Percentiles rank a stretch among this genome's conserved stretches.
These are phyloP conservation scores for Ophiostoma ips DNA, from an alignment of 2,329 filamentous ascomycete genomes.

Conservation along the genomic window DNA sequence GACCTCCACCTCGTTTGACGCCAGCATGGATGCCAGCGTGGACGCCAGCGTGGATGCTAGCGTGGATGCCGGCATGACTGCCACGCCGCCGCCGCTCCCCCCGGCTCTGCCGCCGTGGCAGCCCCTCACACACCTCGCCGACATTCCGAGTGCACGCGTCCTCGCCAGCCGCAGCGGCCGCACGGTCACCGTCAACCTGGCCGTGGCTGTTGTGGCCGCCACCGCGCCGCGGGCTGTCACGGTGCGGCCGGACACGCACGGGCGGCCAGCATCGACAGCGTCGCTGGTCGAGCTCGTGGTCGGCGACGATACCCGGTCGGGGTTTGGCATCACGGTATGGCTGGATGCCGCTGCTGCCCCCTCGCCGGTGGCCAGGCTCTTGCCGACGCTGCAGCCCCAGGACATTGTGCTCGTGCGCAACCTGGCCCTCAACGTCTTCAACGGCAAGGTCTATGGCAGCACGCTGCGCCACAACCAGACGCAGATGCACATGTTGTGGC, in stretches of 20 bases:
- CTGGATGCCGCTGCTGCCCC: conserved; percentile 25
- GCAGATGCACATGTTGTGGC: conserved; percentile 50
- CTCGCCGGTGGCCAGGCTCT: conserved; percentile 19
- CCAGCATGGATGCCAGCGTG: neutral
- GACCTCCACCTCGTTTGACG: neutral
- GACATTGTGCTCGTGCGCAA: conserved; percentile 72
- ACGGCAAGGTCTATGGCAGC: conserved; percentile 68
- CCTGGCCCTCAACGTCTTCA: conserved; percentile 64
- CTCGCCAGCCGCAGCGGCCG: conserved; percentile 58
- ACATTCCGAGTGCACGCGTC: conserved; percentile 54
- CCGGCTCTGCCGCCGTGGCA: conserved; percentile 17
- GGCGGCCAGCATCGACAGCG: conserved; percentile 21
- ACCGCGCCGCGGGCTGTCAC: conserved; percentile 29
- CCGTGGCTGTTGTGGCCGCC: conserved; percentile 67
- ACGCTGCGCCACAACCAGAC: conserved; percentile 61
- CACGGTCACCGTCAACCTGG: conserved; percentile 67
- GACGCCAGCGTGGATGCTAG: neutral
- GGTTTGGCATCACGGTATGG: conserved; percentile 80
- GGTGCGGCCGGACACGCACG: neutral
- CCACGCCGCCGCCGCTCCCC: conserved; percentile 8
- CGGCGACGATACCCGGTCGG: conserved; percentile 71
- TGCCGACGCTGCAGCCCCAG: conserved; percentile 43
- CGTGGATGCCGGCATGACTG: neutral
- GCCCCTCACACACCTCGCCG: conserved; percentile 48
- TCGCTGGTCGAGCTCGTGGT: conserved; percentile 66